Percentiles rank a stretch among this genome's conserved stretches.
Conservation (phyloP, 1,139 yeast species). For the Taphrina populina region DNA sequence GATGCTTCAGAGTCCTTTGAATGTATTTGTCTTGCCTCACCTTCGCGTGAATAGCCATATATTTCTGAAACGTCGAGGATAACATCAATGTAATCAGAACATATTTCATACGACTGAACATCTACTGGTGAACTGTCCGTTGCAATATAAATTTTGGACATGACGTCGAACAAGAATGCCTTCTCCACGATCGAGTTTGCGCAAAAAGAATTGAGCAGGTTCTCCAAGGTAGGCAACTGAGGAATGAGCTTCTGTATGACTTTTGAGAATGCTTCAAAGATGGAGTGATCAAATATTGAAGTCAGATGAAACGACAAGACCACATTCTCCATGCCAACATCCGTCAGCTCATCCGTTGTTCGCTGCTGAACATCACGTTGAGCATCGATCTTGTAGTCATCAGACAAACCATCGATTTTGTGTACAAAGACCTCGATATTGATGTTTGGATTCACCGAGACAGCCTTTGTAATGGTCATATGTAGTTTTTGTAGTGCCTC, state of each 20-base stretch:
- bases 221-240: slow-evolving; percentile 84
- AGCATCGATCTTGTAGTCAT: slow-evolving; percentile 79
- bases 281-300: slow-evolving; percentile 90
- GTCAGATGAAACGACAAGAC: slow-evolving; percentile 89
- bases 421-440: slow-evolving; percentile 91
- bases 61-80: slow-evolving; percentile 73
- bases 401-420: slow-evolving; percentile 90
- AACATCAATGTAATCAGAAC: slow-evolving; percentile 95
- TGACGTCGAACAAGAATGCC: slow-evolving; percentile 85
- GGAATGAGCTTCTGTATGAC: slow-evolving; percentile 88
- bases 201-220: slow-evolving; percentile 81
- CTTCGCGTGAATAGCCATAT: slow-evolving; percentile 42
- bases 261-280: slow-evolving; percentile 91
- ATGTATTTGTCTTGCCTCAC: slow-evolving; percentile 1
- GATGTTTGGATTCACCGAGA: slow-evolving; percentile 77
- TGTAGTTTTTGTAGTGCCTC: slow-evolving; percentile 87
- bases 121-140: slow-evolving; percentile 96
- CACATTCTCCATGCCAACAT: slow-evolving; percentile 85
- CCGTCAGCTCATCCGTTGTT: slow-evolving; percentile 87
- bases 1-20: slow-evolving; percentile 39
- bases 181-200: slow-evolving; percentile 82
- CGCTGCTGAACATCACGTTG: slow-evolving; percentile 96
- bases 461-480: slow-evolving; percentile 84
- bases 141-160: slow-evolving; percentile 92
- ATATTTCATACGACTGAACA: slow-evolving; percentile 90